phyloP scores from a whole-genome alignment of 78 protist genomes.

The Tieghemostelium lacteum region DNA sequence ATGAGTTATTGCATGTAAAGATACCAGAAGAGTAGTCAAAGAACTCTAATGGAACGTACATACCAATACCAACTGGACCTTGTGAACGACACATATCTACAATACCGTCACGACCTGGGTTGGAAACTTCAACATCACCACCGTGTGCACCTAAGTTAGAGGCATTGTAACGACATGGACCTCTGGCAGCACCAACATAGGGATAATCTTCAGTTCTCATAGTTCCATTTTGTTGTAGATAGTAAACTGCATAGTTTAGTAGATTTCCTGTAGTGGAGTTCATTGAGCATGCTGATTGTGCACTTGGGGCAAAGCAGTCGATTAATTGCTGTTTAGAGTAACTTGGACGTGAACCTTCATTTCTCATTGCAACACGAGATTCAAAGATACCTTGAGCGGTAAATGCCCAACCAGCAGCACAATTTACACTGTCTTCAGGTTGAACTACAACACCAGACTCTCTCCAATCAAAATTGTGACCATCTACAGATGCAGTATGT shows the following conservation, averaged over 20 bases:
- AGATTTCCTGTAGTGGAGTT: conserved; percentile 12
- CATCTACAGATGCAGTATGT: conserved; percentile 4
- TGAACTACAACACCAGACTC: conserved; percentile 34
- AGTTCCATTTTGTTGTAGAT: conserved; percentile 23
- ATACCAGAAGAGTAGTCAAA: conserved; percentile 47
- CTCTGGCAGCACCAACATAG: conserved; percentile 11
- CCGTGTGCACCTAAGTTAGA: conserved; percentile 15
- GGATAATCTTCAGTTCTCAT: conserved; percentile 21
- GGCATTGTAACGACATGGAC: conserved; percentile 7
- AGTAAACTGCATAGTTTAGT: conserved; percentile 43
- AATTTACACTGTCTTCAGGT: conserved; percentile 52
- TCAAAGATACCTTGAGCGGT: conserved; percentile 59
- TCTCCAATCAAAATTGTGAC: conserved; percentile 40
- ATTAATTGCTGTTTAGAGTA: conserved; percentile 41
- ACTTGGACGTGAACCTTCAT: conserved; percentile 1
- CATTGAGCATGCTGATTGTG: neutral
- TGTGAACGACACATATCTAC: conserved; percentile 18
- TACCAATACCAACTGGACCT: conserved; percentile 78
- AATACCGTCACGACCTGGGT: conserved; percentile 29
- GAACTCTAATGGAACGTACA: conserved; percentile 25
- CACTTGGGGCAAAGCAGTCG: conserved; percentile 27
- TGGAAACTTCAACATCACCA: conserved; percentile 42
- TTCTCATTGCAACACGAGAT: conserved; percentile 55
- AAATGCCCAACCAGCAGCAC: conserved; percentile 52
- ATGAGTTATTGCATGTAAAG: conserved; percentile 7